phyloP scores from a whole-genome alignment of 306 rosid genomes.

The Trifolium repens region DNA sequence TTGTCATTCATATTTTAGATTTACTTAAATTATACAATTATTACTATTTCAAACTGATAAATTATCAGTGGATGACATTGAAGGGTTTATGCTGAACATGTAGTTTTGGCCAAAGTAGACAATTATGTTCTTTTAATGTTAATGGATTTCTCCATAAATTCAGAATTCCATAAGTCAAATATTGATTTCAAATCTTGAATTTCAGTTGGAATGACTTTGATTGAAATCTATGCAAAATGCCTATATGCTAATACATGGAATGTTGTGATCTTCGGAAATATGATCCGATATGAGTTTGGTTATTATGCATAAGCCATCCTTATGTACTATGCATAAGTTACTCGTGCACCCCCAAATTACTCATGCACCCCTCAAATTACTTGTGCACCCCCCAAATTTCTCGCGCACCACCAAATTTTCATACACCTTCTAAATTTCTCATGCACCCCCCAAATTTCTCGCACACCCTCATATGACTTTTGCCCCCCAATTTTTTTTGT shows the following conservation, averaged over 20 bases:
- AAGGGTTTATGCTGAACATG: conserved; percentile 31
- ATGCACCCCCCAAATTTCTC: no score
- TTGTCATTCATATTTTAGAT: conserved; percentile 59
- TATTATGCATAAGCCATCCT: no score
- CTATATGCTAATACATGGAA: neutral
- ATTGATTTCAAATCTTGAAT: neutral
- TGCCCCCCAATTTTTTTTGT: no score
- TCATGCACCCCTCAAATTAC: no score
- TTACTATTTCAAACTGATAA: conserved; percentile 37
- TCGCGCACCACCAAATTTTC: no score
- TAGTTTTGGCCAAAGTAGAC: conserved; percentile 4
- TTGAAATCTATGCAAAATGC: neutral
- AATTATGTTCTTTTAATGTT: neutral
- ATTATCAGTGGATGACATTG: conserved; percentile 7
- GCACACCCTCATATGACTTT: no score
- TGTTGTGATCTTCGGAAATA: neutral
- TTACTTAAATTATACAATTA: conserved; percentile 34
- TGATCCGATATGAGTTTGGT: neutral
- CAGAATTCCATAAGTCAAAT: neutral
- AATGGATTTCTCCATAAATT: neutral
- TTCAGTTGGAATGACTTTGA: neutral
- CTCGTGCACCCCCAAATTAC: no score
- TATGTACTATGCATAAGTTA: no score
- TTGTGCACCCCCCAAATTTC: no score
- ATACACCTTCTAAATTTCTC: no score